Percentiles rank a stretch among this genome's conserved stretches.
Evolutionary conservation across 2,329 filamentous ascomycete species (phyloP).

Genomic region (Stagonosporopsis vannaccii): DNA sequence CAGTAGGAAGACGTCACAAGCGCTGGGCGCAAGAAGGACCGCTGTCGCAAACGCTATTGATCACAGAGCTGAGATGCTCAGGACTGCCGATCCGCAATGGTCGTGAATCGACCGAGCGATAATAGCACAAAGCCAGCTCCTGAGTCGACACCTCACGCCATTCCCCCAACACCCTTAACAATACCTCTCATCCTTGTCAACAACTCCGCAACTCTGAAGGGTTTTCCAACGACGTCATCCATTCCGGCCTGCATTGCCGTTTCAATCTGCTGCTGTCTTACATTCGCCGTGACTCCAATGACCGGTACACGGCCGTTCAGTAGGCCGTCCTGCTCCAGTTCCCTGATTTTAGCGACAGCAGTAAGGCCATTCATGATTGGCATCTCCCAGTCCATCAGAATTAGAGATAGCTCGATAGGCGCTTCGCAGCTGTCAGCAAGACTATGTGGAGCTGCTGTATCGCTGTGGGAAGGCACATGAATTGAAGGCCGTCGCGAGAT

Average conservation of each 20-base stretch:
- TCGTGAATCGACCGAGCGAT: too few relatives aligned
- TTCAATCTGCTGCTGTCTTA: slow-evolving; percentile 40
- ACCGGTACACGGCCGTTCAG: slow-evolving; percentile 36
- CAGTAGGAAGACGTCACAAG: too few relatives aligned
- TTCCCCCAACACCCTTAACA: slow-evolving; percentile 14
- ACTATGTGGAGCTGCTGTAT: not conserved
- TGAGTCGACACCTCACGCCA: not conserved
- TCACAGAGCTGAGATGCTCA: too few relatives aligned
- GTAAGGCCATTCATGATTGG: slow-evolving; percentile 44
- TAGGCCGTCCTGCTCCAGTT: slow-evolving; percentile 30
- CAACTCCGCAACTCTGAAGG: slow-evolving; percentile 60
- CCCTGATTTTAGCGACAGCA: slow-evolving; percentile 37
- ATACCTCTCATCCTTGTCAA: slow-evolving; percentile 30
- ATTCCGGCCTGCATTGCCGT: slow-evolving; percentile 42
- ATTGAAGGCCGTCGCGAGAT: slow-evolving; percentile 56
- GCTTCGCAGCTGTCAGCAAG: not conserved
- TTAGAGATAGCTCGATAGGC: slow-evolving; percentile 26
- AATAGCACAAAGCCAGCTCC: too few relatives aligned
- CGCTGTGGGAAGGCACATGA: slow-evolving; percentile 35
- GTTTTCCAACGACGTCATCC: slow-evolving; percentile 74
- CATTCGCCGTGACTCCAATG: slow-evolving; percentile 48
- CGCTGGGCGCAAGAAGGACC: too few relatives aligned
- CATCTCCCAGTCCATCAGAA: slow-evolving; percentile 48
- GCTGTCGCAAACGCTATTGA: too few relatives aligned
- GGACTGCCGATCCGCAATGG: too few relatives aligned